Evolutionary conservation across 495 filamentous ascomycete species (phyloP).

Genomic region (Aspergillus taichungensis): DNA sequence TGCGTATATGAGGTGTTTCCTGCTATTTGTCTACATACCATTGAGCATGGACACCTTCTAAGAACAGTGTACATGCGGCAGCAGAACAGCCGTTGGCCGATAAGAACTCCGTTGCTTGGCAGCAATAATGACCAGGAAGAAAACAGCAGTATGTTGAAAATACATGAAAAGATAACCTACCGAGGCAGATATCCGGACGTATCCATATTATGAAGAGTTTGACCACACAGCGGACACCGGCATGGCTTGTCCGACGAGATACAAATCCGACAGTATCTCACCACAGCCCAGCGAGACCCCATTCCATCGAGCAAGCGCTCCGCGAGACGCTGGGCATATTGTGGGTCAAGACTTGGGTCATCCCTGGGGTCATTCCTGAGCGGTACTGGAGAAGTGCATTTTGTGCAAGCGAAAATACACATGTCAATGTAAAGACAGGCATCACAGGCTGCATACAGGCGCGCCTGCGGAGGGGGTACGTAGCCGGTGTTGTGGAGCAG

Average conservation of each 20-base stretch:
- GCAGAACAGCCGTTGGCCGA: no score
- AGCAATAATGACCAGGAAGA: no score
- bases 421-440: not conserved
- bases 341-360: not conserved
- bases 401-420: not conserved
- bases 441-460: not conserved
- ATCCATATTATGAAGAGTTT: not conserved
- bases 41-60: no score
- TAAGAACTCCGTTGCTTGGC: no score
- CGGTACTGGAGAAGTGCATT: not conserved
- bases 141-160: no score
- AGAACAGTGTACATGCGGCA: no score
- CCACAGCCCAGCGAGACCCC: not conserved
- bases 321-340: not conserved
- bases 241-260: not conserved
- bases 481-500: not conserved
- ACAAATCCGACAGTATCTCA: not conserved
- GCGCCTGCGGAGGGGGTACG: not conserved
- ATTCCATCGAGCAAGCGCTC: no score
- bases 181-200: no score
- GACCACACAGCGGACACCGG: not conserved
- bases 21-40: no score
- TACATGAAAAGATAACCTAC: no score
- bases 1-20: no score
- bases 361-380: not conserved